These are phyloP conservation scores for Anisogramma anomala DNA, from an alignment of 2,329 filamentous ascomycete species.

Conservation along the genomic window DNA sequence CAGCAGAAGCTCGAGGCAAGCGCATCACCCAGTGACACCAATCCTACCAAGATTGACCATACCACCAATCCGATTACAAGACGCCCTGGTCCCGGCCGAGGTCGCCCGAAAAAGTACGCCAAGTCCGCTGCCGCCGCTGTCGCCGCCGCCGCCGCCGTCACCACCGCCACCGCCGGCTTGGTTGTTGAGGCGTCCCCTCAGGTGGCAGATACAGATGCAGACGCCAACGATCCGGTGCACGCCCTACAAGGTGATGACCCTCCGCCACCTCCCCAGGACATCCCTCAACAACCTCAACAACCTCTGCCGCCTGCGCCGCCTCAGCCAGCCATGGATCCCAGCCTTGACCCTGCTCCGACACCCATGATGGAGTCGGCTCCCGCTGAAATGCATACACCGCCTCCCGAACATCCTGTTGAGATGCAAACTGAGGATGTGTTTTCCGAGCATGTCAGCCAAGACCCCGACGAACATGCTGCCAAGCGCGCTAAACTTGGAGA, in stretches of 20 bases:
- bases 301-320: conserved; percentile 13
- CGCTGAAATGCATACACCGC: conserved; percentile 15
- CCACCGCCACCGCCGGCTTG: conserved; percentile 18
- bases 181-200: conserved; percentile 1
- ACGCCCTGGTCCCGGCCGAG: conserved; percentile 45
- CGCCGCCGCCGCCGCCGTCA: not conserved
- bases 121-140: conserved; percentile 16
- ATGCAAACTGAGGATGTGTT: conserved; percentile 19
- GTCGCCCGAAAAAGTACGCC: conserved; percentile 37
- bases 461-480: conserved; percentile 24
- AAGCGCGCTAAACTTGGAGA: conserved; percentile 32
- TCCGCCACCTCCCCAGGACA: conserved; percentile 5
- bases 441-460: conserved; percentile 12
- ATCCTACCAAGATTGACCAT: conserved; percentile 34
- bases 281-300: conserved; percentile 12
- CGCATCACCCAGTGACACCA: conserved; percentile 24
- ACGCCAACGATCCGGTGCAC: conserved; percentile 3
- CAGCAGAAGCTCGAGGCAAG: conserved; percentile 40
- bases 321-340: conserved; percentile 14
- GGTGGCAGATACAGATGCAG: not conserved
- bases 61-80: conserved; percentile 48
- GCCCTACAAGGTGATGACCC: conserved; percentile 1
- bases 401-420: conserved; percentile 20
- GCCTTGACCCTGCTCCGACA: conserved; percentile 9
- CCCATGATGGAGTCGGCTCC: conserved; percentile 14